Percentiles rank a stretch among this genome's conserved stretches.
phyloP scores from a whole-genome alignment of 129 eudicot genomes.

The Gnaphalium uliginosum region DNA sequence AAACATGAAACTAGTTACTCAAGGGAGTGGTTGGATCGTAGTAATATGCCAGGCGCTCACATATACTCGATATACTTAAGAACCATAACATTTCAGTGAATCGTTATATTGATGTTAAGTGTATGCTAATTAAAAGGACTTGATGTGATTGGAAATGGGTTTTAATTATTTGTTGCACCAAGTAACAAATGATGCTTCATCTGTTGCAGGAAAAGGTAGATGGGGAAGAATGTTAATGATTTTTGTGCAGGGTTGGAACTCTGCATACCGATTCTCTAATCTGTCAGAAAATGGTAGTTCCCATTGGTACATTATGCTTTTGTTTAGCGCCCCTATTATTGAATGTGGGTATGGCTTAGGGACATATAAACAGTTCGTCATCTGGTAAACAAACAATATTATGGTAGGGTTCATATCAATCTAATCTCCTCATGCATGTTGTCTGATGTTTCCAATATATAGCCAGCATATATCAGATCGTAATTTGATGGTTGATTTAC shows the following conservation, averaged over 20 bases:
- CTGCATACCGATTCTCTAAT: background rate
- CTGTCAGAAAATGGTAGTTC: conserved; percentile 1
- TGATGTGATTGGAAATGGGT: background rate
- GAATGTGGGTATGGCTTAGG: background rate
- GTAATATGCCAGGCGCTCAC: too few species aligned
- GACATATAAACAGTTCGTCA: conserved; percentile 18
- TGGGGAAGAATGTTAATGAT: conserved; percentile 8
- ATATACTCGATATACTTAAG: too few species aligned
- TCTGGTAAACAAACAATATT: background rate
- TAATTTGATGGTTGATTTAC: background rate
- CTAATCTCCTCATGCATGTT: background rate
- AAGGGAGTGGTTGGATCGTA: too few species aligned
- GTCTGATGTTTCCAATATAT: background rate
- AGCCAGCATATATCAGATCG: background rate
- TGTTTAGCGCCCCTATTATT: background rate
- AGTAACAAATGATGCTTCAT: conserved; percentile 2
- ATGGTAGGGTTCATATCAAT: conserved; percentile 8
- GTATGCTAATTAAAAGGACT: background rate
- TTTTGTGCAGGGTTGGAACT: conserved; percentile 13
- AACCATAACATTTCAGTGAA: too few species aligned
- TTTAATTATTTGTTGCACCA: background rate
- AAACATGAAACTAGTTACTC: too few species aligned
- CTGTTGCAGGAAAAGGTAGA: conserved; percentile 36
- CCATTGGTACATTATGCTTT: conserved; percentile 8
- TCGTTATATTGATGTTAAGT: background rate